These are phyloP conservation scores for Sporothrix phasma DNA, from an alignment of 2,329 filamentous ascomycete genomes.

Conservation along the genomic window DNA sequence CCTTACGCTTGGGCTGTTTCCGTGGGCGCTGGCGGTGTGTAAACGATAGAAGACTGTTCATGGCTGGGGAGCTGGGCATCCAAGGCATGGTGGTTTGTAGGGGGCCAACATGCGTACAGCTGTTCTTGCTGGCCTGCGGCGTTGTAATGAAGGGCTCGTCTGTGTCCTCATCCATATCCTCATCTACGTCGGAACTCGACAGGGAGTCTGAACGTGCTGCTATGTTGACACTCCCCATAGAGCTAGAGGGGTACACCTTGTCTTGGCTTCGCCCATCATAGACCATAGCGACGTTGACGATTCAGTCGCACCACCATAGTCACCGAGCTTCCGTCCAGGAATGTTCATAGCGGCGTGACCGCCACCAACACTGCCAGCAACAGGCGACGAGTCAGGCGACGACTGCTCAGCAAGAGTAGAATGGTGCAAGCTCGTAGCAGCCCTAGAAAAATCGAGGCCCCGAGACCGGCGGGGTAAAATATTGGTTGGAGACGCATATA, in stretches of 20 bases:
- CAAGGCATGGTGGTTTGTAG: slow-evolving; percentile 7
- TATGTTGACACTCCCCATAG: slow-evolving; percentile 60
- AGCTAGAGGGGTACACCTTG: slow-evolving; percentile 65
- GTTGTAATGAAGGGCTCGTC: slow-evolving; percentile 76
- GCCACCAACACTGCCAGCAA: slow-evolving; percentile 49
- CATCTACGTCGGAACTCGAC: slow-evolving; percentile 60
- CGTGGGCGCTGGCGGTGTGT: slow-evolving; percentile 64
- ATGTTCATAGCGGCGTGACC: slow-evolving; percentile 45
- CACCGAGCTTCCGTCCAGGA: slow-evolving; percentile 37
- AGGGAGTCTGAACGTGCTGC: slow-evolving; percentile 64
- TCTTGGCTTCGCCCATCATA: slow-evolving; percentile 55
- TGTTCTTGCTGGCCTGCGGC: slow-evolving; percentile 59
- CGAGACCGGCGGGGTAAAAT: slow-evolving; percentile 81
- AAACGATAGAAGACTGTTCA: slow-evolving; percentile 74
- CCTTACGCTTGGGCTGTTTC: slow-evolving; percentile 50
- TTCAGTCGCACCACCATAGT: slow-evolving; percentile 46
- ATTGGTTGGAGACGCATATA: slow-evolving; percentile 78
- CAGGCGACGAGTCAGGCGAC: slow-evolving; percentile 82
- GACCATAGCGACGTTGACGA: slow-evolving; percentile 65
- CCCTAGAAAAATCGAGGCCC: slow-evolving; percentile 85
- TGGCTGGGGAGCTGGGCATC: slow-evolving; percentile 48
- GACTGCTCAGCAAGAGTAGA: slow-evolving; percentile 83
- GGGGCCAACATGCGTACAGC: slow-evolving; percentile 33
- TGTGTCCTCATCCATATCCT: slow-evolving; percentile 62
- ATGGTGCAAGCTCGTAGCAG: slow-evolving; percentile 89